Conservation (phyloP, 129 eudicot species). For the Ambrosia trifida region DNA sequence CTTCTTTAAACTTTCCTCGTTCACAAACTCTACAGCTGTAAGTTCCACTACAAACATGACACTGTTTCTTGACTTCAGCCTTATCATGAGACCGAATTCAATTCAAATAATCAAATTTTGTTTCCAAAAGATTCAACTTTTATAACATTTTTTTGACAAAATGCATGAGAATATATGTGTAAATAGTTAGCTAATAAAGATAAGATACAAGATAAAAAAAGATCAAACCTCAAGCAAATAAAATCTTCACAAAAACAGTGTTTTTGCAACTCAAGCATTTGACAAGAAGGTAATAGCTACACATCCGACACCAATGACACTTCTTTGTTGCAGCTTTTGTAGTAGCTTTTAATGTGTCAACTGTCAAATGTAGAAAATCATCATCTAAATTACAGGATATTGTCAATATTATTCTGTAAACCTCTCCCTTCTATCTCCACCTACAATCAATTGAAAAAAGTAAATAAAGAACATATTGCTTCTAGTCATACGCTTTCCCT, state of each 20-base stretch:
- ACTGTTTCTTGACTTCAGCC: conserved; percentile 56
- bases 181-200: background rate
- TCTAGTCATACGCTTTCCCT: too few relatives aligned
- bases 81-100: conserved; percentile 54
- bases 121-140: too few relatives aligned
- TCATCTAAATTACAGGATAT: background rate
- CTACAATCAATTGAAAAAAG: too few relatives aligned
- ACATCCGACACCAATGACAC: conserved; percentile 90
- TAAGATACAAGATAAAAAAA: background rate
- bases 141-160: conserved; percentile 1
- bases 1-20: conserved; percentile 39
- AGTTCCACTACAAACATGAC: conserved; percentile 75
- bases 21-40: conserved; percentile 70
- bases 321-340: conserved; percentile 50
- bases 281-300: conserved; percentile 50
- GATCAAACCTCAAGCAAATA: conserved; percentile 60
- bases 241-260: conserved; percentile 74
- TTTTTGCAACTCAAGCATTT: conserved; percentile 76
- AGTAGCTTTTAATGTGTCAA: conserved; percentile 27
- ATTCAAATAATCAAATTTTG: conserved; percentile 17
- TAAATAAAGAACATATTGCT: too few relatives aligned
- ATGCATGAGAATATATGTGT: background rate
- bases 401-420: background rate
- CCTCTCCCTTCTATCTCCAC: too few relatives aligned
- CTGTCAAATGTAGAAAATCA: background rate